Conservation (phyloP, 192 early-diverging fungal species). For the Glomus cerebriforme region DNA sequence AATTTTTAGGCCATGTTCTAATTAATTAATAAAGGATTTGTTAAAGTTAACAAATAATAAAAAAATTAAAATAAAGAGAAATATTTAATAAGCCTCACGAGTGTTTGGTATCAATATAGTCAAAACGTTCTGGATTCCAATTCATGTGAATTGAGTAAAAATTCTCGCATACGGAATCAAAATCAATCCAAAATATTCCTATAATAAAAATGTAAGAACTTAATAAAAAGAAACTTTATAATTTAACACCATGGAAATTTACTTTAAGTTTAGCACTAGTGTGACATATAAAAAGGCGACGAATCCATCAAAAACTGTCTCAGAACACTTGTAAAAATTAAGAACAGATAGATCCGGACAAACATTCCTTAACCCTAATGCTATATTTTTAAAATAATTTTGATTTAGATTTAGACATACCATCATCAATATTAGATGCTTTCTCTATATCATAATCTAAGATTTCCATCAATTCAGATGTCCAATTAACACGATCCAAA, state of each 20-base stretch:
- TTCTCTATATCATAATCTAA: constrained; percentile 73
- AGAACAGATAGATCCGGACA: too few relatives aligned
- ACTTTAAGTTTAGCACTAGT: too few relatives aligned
- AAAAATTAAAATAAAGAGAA: background rate
- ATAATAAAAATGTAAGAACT: background rate
- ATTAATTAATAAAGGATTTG: background rate
- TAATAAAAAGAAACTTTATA: background rate
- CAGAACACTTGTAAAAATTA: too few relatives aligned
- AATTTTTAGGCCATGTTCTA: constrained; percentile 39
- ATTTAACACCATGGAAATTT: too few relatives aligned
- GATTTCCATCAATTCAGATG: constrained; percentile 59
- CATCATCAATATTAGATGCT: constrained; percentile 73
- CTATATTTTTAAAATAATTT: too few relatives aligned
- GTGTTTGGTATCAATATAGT: constrained; percentile 67
- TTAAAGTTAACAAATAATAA: background rate
- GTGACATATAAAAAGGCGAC: too few relatives aligned
- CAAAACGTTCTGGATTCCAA: constrained; percentile 83
- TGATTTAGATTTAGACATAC: constrained; percentile 44
- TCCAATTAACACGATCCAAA: constrained; percentile 68
- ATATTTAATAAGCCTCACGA: constrained; percentile 53
- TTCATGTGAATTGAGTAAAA: constrained; percentile 92
- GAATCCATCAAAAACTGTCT: too few relatives aligned
- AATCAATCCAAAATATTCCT: constrained; percentile 90
- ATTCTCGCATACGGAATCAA: constrained; percentile 69
- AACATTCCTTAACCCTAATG: too few relatives aligned